Base-by-base conservation (phyloP, 1,284 basidiomycete genomes). In the Moesziomyces parantarcticus region DNA sequence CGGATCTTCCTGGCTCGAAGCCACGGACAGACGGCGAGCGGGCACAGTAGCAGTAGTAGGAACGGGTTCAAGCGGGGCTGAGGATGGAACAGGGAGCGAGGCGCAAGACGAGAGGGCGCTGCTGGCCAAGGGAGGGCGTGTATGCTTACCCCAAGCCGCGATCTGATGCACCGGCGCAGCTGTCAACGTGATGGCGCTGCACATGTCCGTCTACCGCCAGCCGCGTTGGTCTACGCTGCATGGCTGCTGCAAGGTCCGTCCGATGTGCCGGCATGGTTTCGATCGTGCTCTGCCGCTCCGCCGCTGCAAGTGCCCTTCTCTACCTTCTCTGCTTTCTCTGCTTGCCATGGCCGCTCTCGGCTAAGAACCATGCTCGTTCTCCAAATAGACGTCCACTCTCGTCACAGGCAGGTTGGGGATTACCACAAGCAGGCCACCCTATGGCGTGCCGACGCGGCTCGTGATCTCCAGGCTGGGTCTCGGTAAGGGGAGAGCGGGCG, bases 101-200 rank as follows among this genome's bases (percentile, higher is more conserved):
- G 41, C 41, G n/a, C 26, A n/a, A 26, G 41, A 26, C n/a, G 39
- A 13, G 51, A 40, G 16, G 23, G 43, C 9, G 18, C 21, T 29
- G 5, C 3, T n/a, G 16, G 7, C 34, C 11, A 18, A 14, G 6
- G 14, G 13, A 2, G 18, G 36, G 5, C 18, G 36, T 8, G 7
- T 39, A 18, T 67, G 63, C 53, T 67, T 67, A 67, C 64, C 64
- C 53, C 58, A 67, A 60, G 58, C 58, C 48, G 53, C 58, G 45
- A 53, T 56, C 53, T 57, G 39, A 47, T 65, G 55, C 56, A 46
- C 50, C 41, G 40, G 16, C n/a, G 48, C 43, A 39, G 36, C 42
- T 64, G 62, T 58, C 62, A 50, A 54, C 34, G 26, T 22, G 48
- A 39, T 42, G 49, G 49, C 22, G 20, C 22, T 34, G 29, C 52